Conservation (phyloP, 148 eudicot species). For the Chenopodium berlandieri region DNA sequence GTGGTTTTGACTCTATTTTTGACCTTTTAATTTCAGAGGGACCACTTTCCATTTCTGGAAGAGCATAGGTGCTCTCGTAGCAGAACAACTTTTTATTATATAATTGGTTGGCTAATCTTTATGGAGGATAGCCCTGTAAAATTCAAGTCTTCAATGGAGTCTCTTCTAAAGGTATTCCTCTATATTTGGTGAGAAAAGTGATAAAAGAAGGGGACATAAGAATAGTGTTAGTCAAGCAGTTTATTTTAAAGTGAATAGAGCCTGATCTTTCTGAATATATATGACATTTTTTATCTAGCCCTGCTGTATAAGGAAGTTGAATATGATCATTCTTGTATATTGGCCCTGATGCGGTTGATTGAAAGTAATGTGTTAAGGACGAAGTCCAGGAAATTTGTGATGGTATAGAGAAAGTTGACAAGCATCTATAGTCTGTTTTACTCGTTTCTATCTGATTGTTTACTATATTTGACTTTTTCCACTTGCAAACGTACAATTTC, state of each 20-base stretch:
- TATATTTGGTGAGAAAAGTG: background rate
- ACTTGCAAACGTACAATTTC: no score
- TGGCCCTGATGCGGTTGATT: background rate
- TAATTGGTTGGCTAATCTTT: conserved; percentile 77
- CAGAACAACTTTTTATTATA: conserved; percentile 87
- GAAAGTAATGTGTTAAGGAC: background rate
- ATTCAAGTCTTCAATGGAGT: conserved; percentile 86
- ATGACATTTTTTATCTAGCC: background rate
- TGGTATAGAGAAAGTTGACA: background rate
- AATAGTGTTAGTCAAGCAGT: background rate
- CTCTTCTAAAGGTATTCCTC: conserved; percentile 58
- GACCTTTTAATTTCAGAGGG: conserved; percentile 50
- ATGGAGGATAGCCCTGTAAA: conserved; percentile 75
- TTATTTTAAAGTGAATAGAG: background rate
- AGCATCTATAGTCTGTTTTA: no score
- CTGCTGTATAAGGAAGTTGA: background rate
- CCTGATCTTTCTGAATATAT: background rate
- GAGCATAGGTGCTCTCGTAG: conserved; percentile 78
- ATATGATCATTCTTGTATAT: background rate
- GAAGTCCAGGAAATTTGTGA: background rate
- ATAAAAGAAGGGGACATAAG: background rate
- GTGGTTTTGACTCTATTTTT: conserved; percentile 1
- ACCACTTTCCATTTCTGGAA: conserved; percentile 77
- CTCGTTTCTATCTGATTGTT: no score
- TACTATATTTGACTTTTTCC: no score